These are phyloP conservation scores for Albizia julibrissin DNA, from an alignment of 306 rosid genomes.

Conservation along the genomic window DNA sequence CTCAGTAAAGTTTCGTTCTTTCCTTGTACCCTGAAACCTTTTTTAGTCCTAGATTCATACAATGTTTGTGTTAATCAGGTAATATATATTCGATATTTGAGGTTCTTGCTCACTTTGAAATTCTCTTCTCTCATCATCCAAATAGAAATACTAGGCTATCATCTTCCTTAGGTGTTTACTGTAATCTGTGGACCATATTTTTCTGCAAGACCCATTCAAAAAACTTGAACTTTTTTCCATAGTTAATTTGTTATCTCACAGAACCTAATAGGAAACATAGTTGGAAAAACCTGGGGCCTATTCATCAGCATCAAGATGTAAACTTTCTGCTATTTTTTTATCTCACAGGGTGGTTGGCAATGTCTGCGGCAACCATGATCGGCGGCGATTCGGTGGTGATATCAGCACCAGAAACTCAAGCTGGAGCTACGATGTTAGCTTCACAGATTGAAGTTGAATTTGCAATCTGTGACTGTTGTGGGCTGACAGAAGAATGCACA, in stretches of 20 bases:
- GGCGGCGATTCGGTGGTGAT: slow-evolving; percentile 70
- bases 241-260: neutral
- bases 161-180: neutral
- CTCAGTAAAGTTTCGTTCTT: neutral
- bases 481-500: slow-evolving; percentile 91
- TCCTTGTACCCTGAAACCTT: slow-evolving; percentile 26
- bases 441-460: slow-evolving; percentile 65
- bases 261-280: neutral
- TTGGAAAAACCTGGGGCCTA: neutral
- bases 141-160: neutral
- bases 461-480: slow-evolving; percentile 88
- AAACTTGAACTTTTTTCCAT: neutral
- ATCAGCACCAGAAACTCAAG: slow-evolving; percentile 59
- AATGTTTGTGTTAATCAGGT: neutral
- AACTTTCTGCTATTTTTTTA: neutral
- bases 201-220: neutral
- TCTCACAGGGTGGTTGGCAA: slow-evolving; percentile 59
- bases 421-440: slow-evolving; percentile 43
- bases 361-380: slow-evolving; percentile 69
- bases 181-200: neutral
- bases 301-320: neutral
- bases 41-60: neutral
- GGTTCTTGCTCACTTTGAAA: slow-evolving; percentile 18
- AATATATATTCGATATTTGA: neutral
- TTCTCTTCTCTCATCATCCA: neutral